Evolutionary conservation across 495 filamentous ascomycete species (phyloP).

Genomic region (Zalerion maritima): DNA sequence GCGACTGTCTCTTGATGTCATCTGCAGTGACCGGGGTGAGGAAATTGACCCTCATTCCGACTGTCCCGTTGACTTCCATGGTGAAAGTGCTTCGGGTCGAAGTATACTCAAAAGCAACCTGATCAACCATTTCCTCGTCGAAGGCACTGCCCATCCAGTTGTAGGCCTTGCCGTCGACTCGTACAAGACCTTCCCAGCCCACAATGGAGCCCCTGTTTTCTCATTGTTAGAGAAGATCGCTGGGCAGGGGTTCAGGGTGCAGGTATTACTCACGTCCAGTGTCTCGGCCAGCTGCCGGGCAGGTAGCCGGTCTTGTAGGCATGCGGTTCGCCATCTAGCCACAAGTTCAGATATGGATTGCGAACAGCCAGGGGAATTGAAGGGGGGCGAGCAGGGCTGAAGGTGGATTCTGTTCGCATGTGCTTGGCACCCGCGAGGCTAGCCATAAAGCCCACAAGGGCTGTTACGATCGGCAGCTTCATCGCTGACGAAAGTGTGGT

Average conservation of each 20-base stretch:
- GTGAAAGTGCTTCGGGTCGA: conserved; percentile 77
- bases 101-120: conserved; percentile 55
- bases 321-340: conserved; percentile 52
- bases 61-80: conserved; percentile 50
- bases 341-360: conserved; percentile 71
- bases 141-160: conserved; percentile 48
- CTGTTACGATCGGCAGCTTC: no score
- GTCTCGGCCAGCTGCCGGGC: conserved; percentile 48
- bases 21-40: conserved; percentile 78
- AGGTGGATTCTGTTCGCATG: conserved; percentile 26
- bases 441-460: no score
- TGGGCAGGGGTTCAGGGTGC: conserved; percentile 4
- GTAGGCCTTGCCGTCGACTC: conserved; percentile 37
- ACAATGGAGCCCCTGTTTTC: conserved; percentile 44
- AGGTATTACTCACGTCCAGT: conserved; percentile 18
- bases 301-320: conserved; percentile 63
- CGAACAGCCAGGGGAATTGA: conserved; percentile 69
- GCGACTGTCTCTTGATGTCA: conserved; percentile 70
- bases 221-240: conserved; percentile 34
- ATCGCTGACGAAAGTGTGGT: no score
- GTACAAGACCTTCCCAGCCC: conserved; percentile 60
- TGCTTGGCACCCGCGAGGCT: no score
- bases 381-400: conserved; percentile 44
- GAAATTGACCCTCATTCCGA: conserved; percentile 66
- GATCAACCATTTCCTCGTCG: conserved; percentile 30